phyloP scores from a whole-genome alignment of 192 early-diverging fungal genomes.

The Chytriomyces hyalinus region DNA sequence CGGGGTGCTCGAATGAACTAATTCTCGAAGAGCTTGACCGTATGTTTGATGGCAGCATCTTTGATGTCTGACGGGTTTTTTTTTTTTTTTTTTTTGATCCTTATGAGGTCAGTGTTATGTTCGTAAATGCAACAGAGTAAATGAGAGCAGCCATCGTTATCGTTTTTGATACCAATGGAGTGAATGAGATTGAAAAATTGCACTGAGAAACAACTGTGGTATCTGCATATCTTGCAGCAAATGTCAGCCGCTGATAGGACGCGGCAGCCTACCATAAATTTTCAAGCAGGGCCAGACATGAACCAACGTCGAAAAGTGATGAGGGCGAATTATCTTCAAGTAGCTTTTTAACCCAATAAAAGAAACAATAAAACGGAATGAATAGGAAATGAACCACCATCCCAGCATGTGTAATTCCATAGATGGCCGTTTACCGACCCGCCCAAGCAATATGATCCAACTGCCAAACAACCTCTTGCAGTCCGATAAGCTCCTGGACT shows the following conservation, averaged over 20 bases:
- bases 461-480: constrained; percentile 9
- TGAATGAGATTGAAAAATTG: no score
- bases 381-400: background rate
- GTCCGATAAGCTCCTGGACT: constrained; percentile 22
- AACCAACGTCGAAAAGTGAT: background rate
- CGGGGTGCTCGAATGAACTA: background rate
- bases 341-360: background rate
- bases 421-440: background rate
- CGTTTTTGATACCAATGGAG: no score
- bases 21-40: constrained; percentile 21
- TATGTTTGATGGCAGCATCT: constrained; percentile 22
- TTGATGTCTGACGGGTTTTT: constrained; percentile 10
- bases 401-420: background rate
- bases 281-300: background rate
- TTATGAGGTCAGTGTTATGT: no score
- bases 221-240: no score
- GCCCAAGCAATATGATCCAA: constrained; percentile 5
- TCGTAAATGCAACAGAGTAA: no score
- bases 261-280: background rate
- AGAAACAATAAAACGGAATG: background rate
- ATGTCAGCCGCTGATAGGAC: background rate
- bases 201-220: no score
- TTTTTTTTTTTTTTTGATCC: background rate
- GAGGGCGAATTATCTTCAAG: background rate
- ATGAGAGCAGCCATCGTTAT: no score